A percentile compares a stretch with the other conserved stretches of the same genome.
phyloP scores from a whole-genome alignment of 495 filamentous ascomycete species.

The Paragyromitra xinjiangensis region DNA sequence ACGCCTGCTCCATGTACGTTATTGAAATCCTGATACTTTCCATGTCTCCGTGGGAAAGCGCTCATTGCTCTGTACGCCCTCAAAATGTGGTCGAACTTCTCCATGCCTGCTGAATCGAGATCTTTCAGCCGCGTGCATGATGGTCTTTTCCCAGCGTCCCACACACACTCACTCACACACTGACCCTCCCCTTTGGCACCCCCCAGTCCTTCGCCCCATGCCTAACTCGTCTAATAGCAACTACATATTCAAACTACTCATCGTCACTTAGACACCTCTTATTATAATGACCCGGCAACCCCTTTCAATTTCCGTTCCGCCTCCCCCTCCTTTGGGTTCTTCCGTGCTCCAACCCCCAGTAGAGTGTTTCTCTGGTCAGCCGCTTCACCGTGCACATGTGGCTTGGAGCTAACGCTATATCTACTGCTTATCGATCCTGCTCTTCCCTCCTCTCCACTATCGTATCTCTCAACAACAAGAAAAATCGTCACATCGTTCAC shows the following conservation, averaged over 20 bases:
- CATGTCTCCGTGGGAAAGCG: constrained; percentile 49
- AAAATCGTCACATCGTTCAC: constrained; percentile 26
- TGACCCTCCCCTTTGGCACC: constrained; percentile 45
- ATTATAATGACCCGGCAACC: constrained; percentile 53
- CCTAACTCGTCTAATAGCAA: constrained; percentile 51
- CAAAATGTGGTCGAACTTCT: constrained; percentile 50
- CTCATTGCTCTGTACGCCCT: constrained; percentile 29
- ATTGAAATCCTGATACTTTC: constrained; percentile 51
- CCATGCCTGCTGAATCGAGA: constrained; percentile 54
- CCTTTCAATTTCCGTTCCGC: constrained; percentile 54
- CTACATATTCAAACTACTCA: constrained; percentile 52
- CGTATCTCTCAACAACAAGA: constrained; percentile 34
- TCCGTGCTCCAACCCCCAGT: constrained; percentile 50
- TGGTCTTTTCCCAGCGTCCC: constrained; percentile 46
- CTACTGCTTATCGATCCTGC: constrained; percentile 50
- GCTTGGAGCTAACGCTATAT: constrained; percentile 50
- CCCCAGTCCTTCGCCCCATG: constrained; percentile 39
- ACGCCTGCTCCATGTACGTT: constrained; percentile 37
- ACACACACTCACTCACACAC: constrained; percentile 18
- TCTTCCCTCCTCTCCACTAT: constrained; percentile 41
- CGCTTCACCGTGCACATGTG: constrained; percentile 53
- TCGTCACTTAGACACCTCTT: constrained; percentile 51
- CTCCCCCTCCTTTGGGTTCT: constrained; percentile 50
- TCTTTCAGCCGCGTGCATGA: constrained; percentile 54
- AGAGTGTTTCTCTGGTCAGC: constrained; percentile 52